A percentile compares a stretch with the other conserved stretches of the same genome.
These are phyloP conservation scores for Eutrema salsugineum DNA, from an alignment of 441 rosid genomes.

Conservation along the genomic window DNA sequence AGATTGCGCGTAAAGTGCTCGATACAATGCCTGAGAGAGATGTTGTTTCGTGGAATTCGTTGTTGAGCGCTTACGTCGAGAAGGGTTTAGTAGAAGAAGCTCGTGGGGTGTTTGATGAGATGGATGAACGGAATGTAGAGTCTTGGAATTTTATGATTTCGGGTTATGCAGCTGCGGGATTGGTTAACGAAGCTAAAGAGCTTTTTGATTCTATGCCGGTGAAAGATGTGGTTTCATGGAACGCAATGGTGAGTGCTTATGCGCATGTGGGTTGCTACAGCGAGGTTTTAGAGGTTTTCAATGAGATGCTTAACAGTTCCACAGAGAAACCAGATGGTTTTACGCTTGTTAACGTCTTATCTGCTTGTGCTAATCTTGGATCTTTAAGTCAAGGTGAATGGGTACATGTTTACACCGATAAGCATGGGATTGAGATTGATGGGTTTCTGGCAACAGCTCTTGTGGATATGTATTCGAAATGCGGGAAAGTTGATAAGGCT, in stretches of 20 bases:
- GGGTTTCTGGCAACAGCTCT: constrained; percentile 40
- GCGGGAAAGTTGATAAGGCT: constrained; percentile 48
- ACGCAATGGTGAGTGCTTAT: constrained; percentile 39
- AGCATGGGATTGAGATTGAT: constrained; percentile 28
- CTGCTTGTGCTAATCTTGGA: constrained; percentile 45
- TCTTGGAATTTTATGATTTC: constrained; percentile 62
- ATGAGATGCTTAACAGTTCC: constrained; percentile 28
- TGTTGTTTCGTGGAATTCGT: constrained; percentile 46
- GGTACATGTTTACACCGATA: constrained; percentile 35
- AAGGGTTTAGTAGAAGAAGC: constrained; percentile 18
- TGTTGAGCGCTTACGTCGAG: constrained; percentile 35
- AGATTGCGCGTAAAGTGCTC: constrained; percentile 40
- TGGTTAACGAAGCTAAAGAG: constrained; percentile 40
- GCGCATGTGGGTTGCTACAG: constrained; percentile 27
- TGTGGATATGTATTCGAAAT: constrained; percentile 48
- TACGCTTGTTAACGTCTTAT: constrained; percentile 42
- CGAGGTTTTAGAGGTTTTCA: constrained; percentile 39
- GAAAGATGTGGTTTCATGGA: constrained; percentile 48
- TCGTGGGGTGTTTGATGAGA: constrained; percentile 31
- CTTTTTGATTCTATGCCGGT: constrained; percentile 37
- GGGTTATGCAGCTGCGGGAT: constrained; percentile 34
- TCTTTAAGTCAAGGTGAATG: constrained; percentile 42
- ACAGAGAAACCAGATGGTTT: constrained; percentile 35
- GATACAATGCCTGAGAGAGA: constrained; percentile 48
- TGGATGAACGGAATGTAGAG: constrained; percentile 41